Percentiles rank a stretch among this genome's conserved stretches.
Conservation (phyloP, 192 early-diverging fungal genomes). For the Coemansia sp. region DNA sequence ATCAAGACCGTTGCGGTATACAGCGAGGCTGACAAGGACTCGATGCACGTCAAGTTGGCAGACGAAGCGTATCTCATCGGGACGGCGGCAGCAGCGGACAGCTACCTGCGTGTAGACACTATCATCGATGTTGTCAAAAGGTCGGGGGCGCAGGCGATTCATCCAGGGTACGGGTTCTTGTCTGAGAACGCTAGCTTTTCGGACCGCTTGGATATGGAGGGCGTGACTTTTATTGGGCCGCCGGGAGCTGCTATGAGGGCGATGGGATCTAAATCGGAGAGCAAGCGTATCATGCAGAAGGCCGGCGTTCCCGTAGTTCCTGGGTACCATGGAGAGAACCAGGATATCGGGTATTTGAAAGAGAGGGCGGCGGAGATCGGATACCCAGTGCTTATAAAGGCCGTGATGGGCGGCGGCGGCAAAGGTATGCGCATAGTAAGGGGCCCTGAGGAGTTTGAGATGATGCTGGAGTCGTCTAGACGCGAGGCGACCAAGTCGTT, state of each 20-base stretch:
- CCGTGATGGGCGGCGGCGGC: conserved; percentile 79
- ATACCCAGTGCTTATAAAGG: conserved; percentile 84
- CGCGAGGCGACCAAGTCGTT: conserved; percentile 83
- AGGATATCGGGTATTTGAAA: conserved; percentile 71
- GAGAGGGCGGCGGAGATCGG: conserved; percentile 70
- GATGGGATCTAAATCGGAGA: conserved; percentile 83
- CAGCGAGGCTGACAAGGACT: conserved; percentile 88
- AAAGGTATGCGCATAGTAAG: conserved; percentile 83
- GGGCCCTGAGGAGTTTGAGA: conserved; percentile 64
- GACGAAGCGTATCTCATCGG: conserved; percentile 88
- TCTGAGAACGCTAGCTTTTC: conserved; percentile 89
- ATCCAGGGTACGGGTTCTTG: conserved; percentile 95
- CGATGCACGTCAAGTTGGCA: conserved; percentile 83
- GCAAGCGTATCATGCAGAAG: conserved; percentile 71
- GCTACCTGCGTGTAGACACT: conserved; percentile 81
- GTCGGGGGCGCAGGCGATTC: conserved; percentile 89
- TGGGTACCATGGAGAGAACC: conserved; percentile 84
- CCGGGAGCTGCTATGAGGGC: conserved; percentile 67
- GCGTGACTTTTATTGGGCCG: conserved; percentile 77
- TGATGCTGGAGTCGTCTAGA: conserved; percentile 79
- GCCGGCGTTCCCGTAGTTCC: conserved; percentile 79
- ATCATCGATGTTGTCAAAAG: conserved; percentile 77
- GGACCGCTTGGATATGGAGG: conserved; percentile 68
- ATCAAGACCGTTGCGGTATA: conserved; percentile 95
- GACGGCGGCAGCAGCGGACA: conserved; percentile 74